A percentile compares a stretch with the other conserved stretches of the same genome.
These are phyloP conservation scores for Lyophyllum shimeji DNA, from an alignment of 768 basidiomycete genomes.

Conservation along the genomic window DNA sequence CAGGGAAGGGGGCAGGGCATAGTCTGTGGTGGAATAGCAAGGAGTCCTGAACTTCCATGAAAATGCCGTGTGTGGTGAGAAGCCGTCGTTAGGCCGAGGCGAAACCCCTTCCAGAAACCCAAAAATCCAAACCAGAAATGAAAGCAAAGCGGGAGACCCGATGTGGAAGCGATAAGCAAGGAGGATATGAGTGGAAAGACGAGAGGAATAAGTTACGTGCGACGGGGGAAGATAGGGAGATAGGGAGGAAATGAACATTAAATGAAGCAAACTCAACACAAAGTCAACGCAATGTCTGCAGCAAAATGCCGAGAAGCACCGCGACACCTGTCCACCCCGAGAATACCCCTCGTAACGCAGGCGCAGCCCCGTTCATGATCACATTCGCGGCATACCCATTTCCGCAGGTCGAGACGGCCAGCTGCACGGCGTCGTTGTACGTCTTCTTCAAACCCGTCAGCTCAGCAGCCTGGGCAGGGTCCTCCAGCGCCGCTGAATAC, in stretches of 20 bases:
- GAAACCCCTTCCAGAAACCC: conserved; percentile 2
- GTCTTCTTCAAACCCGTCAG: conserved; percentile 36
- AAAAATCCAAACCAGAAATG: conserved; percentile 1
- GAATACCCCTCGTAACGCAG: background rate
- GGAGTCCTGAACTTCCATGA: background rate
- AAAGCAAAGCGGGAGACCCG: background rate
- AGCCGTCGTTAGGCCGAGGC: background rate
- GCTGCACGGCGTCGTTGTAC: conserved; percentile 47
- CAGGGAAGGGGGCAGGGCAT: background rate
- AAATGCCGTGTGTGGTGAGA: background rate
- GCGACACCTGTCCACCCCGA: conserved; percentile 7
- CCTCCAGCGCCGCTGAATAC: conserved; percentile 46
- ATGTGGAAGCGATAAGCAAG: background rate
- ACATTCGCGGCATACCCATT: conserved; percentile 38
- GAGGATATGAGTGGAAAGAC: background rate
- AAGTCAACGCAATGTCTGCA: conserved; percentile 7
- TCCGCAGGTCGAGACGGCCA: conserved; percentile 53
- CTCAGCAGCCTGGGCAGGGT: conserved; percentile 19
- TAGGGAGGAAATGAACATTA: background rate
- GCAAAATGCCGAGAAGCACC: conserved; percentile 3
- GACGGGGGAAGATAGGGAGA: background rate
- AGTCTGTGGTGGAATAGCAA: background rate
- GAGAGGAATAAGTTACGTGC: background rate
- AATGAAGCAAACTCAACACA: background rate
- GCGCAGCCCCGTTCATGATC: conserved; percentile 2